Evolutionary conservation across 2,329 filamentous ascomycete genomes (phyloP).

Genomic region (Ceratocystis cacaofunesta): DNA sequence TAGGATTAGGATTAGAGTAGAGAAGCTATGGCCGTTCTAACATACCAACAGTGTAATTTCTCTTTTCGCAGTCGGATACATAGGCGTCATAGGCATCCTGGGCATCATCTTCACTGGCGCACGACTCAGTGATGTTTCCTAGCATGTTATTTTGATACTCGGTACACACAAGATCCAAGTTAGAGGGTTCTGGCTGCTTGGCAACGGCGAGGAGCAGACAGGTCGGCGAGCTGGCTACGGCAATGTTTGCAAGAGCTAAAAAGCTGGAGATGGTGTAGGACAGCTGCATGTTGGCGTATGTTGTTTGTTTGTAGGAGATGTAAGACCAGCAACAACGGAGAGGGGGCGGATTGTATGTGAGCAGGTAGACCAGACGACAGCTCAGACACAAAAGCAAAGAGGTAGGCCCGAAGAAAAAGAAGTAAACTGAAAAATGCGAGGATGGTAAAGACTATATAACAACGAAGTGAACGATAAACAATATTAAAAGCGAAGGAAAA

Average conservation of each 20-base stretch:
- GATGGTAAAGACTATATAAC: background rate
- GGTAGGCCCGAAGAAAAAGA: background rate
- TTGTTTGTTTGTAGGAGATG: background rate
- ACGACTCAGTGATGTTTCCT: constrained; percentile 16
- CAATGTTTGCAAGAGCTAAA: constrained; percentile 12
- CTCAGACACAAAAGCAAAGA: background rate
- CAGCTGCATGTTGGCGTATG: constrained; percentile 8
- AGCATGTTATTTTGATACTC: constrained; percentile 17
- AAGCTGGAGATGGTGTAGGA: constrained; percentile 12
- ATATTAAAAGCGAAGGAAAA: background rate
- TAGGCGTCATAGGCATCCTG: constrained; percentile 16
- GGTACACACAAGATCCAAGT: constrained; percentile 16
- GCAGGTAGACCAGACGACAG: background rate
- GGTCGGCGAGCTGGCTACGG: constrained; percentile 13
- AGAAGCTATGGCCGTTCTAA: background rate
- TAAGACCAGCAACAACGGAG: background rate
- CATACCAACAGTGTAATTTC: constrained; percentile 13
- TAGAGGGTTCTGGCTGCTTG: constrained; percentile 15
- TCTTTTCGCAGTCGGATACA: constrained; percentile 13
- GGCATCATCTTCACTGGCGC: constrained; percentile 6
- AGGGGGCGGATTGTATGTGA: background rate
- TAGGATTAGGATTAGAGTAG: background rate
- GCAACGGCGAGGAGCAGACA: constrained; percentile 18
- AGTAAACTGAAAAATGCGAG: background rate
- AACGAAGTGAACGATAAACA: constrained; percentile 5